phyloP scores from a whole-genome alignment of 371 early-diverging fungal species.

The Amoeboaphelidium occidentale region DNA sequence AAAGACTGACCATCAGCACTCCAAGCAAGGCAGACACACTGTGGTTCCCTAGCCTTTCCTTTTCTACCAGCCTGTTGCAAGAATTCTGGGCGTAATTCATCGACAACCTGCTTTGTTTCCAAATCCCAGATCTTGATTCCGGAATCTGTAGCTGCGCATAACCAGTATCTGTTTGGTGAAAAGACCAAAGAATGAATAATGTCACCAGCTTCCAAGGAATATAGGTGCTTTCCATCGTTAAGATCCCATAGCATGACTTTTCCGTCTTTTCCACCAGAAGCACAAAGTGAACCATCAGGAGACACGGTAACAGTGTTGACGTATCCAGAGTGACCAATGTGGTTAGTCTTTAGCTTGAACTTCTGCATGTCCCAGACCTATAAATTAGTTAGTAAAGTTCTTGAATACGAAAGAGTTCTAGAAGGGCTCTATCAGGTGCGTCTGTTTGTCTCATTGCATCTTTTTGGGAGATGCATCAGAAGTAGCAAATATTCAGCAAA shows the following conservation, averaged over 20 bases:
- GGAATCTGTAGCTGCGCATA: slow-evolving; percentile 88
- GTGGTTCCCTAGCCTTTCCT: slow-evolving; percentile 42
- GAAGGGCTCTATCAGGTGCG: neutral
- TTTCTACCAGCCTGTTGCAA: too few species aligned
- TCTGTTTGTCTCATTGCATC: neutral
- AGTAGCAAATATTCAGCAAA: slow-evolving; percentile 1
- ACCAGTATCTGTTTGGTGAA: slow-evolving; percentile 99
- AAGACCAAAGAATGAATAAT: slow-evolving; percentile 89
- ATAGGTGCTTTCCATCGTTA: slow-evolving; percentile 97
- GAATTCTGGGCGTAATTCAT: slow-evolving; percentile 75
- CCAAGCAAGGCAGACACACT: slow-evolving; percentile 90
- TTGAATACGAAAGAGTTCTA: too few species aligned
- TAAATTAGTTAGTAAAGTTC: neutral
- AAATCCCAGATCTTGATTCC: slow-evolving; percentile 98
- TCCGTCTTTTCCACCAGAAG: slow-evolving; percentile 97
- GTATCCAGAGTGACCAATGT: slow-evolving; percentile 93
- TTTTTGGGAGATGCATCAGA: neutral
- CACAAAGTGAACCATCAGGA: slow-evolving; percentile 98
- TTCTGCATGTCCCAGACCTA: slow-evolving; percentile 95
- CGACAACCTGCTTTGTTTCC: slow-evolving; percentile 85
- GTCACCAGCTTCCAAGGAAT: slow-evolving; percentile 89
- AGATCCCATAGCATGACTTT: slow-evolving; percentile 97
- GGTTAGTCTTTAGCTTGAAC: slow-evolving; percentile 94
- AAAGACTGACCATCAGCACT: slow-evolving; percentile 90
- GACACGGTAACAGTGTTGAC: slow-evolving; percentile 94